Base-by-base conservation (phyloP, 495 filamentous ascomycete species). In the Aspergillus affinis region DNA sequence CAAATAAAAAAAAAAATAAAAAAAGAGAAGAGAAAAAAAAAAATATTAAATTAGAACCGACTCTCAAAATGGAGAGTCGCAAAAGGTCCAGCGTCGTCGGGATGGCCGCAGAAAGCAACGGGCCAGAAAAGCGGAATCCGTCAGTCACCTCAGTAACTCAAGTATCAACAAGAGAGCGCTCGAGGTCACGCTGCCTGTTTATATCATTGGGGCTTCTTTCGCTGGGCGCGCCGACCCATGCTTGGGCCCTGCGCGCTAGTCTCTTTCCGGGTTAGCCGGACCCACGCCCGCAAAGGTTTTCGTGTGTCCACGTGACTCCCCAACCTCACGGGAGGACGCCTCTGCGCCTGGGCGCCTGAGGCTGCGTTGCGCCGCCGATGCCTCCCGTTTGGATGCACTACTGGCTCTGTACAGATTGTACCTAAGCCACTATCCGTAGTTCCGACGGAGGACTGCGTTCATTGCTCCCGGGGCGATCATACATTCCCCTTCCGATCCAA, bases 111-210 rank as follows among this genome's bases (percentile, higher is more conserved):
- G 29, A 23, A 23, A 12, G 44, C 44, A 45, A 51, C 23, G n/a
- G 30, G 45, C 49, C 51, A 51, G 21, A 19, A 20, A 57, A 54
- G 60, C 46, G 54, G 27, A 32, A 51, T 27, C 23, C 29, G 54
- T 41, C 55, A 59, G 49, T 20, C 21, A 46, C 51, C 27, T 50
- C 54, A 51, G 60, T 21, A n/a, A 52, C 21, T 21, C 27, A 52
- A 59, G 60, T 58, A n/a, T 54, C 51, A 62, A 61, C 63, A 68
- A 63, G 57, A 46, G 48, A 46, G 48, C 50, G 58, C 59, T 78
- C 75, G 76, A 77, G 76, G 77, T 77, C 73, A 78, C 75, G 75
- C 76, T 72, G 76, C 69, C 75, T 74, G 76, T 79, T 78, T 79
- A 78, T 78, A 79, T 77, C 74, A 79, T 78, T 75, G 75, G 73